Percentiles rank a stretch among this genome's conserved stretches.
These are phyloP conservation scores for Funneliformis mosseae DNA, from an alignment of 192 early-diverging fungal genomes.

Conservation along the genomic window DNA sequence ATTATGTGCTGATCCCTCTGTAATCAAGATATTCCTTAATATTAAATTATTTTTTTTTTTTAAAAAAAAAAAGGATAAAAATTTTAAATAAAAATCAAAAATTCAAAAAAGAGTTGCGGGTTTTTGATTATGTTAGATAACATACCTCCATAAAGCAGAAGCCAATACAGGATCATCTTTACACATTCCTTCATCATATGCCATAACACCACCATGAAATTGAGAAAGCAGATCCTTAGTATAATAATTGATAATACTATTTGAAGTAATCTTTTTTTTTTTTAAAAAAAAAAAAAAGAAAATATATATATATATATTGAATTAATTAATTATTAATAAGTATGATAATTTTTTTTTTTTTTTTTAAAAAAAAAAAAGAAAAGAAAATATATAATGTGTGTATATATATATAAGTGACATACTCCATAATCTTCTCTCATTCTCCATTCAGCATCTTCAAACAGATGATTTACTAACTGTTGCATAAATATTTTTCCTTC, in stretches of 20 bases:
- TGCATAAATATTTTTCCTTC: constrained; percentile 83
- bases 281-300: neutral
- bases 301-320: constrained; percentile 4
- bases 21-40: constrained; percentile 45
- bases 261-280: constrained; percentile 58
- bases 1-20: constrained; percentile 38
- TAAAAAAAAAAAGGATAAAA: neutral
- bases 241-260: constrained; percentile 72
- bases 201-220: constrained; percentile 87
- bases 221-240: constrained; percentile 79
- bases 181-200: constrained; percentile 91
- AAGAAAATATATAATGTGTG: too few relatives aligned
- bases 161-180: constrained; percentile 86
- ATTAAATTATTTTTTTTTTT: neutral
- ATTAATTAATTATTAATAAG: neutral
- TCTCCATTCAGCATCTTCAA: constrained; percentile 84
- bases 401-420: constrained; percentile 20
- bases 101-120: neutral
- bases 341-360: constrained; percentile 7
- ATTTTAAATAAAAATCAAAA: neutral
- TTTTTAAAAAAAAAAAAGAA: neutral
- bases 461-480: constrained; percentile 84
- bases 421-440: constrained; percentile 79
- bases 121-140: neutral
- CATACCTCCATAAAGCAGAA: constrained; percentile 82